phyloP scores from a whole-genome alignment of 352 stramenopile species.

The Elongisporangium undulatum region DNA sequence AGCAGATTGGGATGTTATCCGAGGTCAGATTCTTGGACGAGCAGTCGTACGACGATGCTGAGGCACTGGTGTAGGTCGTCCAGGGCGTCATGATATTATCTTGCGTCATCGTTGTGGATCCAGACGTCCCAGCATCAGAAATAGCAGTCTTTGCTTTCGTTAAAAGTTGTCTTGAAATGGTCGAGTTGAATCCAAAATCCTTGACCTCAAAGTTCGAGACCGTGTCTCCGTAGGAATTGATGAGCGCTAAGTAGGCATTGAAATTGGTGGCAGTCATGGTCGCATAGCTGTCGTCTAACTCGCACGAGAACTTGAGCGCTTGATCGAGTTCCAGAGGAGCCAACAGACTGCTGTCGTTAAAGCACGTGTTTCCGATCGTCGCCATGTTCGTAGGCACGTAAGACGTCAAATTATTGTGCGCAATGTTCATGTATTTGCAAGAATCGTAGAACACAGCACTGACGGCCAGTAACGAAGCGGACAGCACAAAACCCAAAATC shows the following conservation, averaged over 20 bases:
- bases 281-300: constrained; percentile 55
- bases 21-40: constrained; percentile 18
- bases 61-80: constrained; percentile 32
- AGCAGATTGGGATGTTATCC: constrained; percentile 50
- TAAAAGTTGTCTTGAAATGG: constrained; percentile 36
- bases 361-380: constrained; percentile 61
- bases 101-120: constrained; percentile 28
- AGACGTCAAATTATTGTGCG: constrained; percentile 65
- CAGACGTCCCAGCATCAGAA: constrained; percentile 9
- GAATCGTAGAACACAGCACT: constrained; percentile 75
- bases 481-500: constrained; percentile 75
- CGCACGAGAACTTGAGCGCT: constrained; percentile 55
- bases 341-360: constrained; percentile 61
- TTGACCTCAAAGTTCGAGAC: constrained; percentile 48
- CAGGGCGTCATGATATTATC: constrained; percentile 65
- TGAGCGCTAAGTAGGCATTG: constrained; percentile 22
- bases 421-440: constrained; percentile 81
- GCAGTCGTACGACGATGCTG: constrained; percentile 16
- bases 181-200: constrained; percentile 65
- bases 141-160: constrained; percentile 30
- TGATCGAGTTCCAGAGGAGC: constrained; percentile 46
- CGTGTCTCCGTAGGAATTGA: constrained; percentile 35
- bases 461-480: constrained; percentile 65
- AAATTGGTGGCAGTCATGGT: constrained; percentile 40
- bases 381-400: constrained; percentile 63